phyloP scores from a whole-genome alignment of 495 filamentous ascomycete genomes.

The Penicillium chermesinum region DNA sequence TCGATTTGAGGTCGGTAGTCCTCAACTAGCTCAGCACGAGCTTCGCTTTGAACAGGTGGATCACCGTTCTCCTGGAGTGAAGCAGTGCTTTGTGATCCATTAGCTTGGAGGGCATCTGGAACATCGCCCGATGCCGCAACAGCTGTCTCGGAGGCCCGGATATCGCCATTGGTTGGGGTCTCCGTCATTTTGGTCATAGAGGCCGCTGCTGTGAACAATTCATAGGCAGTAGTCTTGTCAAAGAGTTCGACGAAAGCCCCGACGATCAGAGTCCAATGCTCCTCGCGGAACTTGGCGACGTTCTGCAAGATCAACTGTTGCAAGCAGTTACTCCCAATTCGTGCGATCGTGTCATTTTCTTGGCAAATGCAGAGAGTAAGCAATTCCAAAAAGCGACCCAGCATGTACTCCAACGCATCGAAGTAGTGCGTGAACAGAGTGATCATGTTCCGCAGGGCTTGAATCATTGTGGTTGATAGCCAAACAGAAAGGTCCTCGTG shows the following conservation, averaged over 20 bases:
- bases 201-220: constrained; percentile 83
- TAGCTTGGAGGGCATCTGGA: constrained; percentile 57
- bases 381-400: constrained; percentile 89
- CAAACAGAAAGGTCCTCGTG: constrained; percentile 98
- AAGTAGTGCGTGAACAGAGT: constrained; percentile 98
- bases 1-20: constrained; percentile 73
- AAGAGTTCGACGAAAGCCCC: constrained; percentile 94
- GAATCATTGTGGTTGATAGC: constrained; percentile 99
- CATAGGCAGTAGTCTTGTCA: constrained; percentile 85
- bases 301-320: constrained; percentile 96
- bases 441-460: constrained; percentile 96
- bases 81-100: constrained; percentile 44
- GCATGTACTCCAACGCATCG: constrained; percentile 90
- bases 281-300: constrained; percentile 77
- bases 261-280: constrained; percentile 93
- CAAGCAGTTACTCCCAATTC: constrained; percentile 95
- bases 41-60: constrained; percentile 31
- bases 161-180: constrained; percentile 26
- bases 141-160: constrained; percentile 22
- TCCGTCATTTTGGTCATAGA: constrained; percentile 41
- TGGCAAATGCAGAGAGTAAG: constrained; percentile 95
- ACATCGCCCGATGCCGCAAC: constrained; percentile 20
- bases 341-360: constrained; percentile 96
- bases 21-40: constrained; percentile 58
- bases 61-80: constrained; percentile 39